A percentile compares a stretch with the other conserved stretches of the same genome.
Conservation (phyloP, 2,329 filamentous ascomycete species). For the Botrytis porri region DNA sequence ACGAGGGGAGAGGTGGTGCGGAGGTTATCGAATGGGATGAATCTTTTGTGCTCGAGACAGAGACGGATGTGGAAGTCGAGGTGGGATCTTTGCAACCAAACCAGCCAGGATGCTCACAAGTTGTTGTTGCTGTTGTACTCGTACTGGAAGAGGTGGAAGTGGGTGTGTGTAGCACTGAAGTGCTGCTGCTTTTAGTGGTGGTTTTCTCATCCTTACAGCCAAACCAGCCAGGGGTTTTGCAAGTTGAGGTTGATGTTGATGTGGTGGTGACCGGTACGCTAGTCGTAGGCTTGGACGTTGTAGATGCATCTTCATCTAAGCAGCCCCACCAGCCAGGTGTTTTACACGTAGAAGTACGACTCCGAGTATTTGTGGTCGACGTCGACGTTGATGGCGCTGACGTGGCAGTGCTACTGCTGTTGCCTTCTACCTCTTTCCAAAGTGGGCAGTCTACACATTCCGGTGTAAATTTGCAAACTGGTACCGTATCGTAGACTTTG, state of each 20-base stretch:
- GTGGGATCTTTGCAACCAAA: constrained; percentile 50
- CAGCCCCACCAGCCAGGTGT: constrained; percentile 78
- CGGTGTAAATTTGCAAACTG: constrained; percentile 70
- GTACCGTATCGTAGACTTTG: constrained; percentile 75
- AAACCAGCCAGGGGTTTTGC: constrained; percentile 47
- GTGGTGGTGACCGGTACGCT: constrained; percentile 28
- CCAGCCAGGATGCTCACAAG: constrained; percentile 45
- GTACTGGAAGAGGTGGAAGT: constrained; percentile 14
- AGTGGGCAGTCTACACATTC: constrained; percentile 86
- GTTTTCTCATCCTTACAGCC: constrained; percentile 49
- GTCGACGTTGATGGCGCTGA: constrained; percentile 43
- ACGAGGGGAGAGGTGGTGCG: constrained; percentile 33
- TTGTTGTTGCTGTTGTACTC: constrained; percentile 32
- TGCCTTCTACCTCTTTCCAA: constrained; percentile 77
- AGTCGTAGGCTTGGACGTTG: constrained; percentile 30
- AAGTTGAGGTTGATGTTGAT: constrained; percentile 38
- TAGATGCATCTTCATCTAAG: constrained; percentile 44
- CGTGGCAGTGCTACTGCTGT: constrained; percentile 72
- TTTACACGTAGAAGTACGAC: constrained; percentile 80
- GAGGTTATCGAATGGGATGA: constrained; percentile 40
- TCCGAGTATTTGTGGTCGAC: constrained; percentile 57
- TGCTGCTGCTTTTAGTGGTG: constrained; percentile 40
- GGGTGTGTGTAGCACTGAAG: constrained; percentile 24
- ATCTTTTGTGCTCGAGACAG: constrained; percentile 27
- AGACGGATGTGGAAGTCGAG: constrained; percentile 39